Percentiles rank a stretch among this genome's conserved stretches.
phyloP scores from a whole-genome alignment of 495 filamentous ascomycete genomes.

The Arthonia radiata region DNA sequence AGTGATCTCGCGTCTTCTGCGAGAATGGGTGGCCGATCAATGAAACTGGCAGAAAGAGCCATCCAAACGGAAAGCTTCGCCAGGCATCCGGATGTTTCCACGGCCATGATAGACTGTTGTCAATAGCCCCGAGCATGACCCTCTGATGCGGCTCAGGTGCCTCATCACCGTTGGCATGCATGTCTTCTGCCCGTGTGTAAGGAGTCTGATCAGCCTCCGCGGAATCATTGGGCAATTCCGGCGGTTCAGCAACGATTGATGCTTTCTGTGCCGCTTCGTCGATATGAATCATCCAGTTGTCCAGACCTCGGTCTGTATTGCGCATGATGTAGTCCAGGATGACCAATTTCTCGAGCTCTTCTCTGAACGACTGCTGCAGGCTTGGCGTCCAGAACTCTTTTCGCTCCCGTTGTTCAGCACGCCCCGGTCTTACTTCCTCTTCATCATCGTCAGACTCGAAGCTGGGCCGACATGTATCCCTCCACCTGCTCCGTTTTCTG shows the following conservation, averaged over 20 bases:
- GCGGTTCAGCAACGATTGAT: constrained; percentile 62
- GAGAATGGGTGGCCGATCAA: constrained; percentile 93
- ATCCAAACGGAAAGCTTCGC: constrained; percentile 90
- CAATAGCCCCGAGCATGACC: constrained; percentile 72
- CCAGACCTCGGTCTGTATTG: constrained; percentile 86
- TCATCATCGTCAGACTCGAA: constrained; percentile 44
- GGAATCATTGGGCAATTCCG: constrained; percentile 30
- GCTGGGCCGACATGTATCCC: constrained; percentile 59
- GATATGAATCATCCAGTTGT: constrained; percentile 99
- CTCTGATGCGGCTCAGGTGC: constrained; percentile 40
- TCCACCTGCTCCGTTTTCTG: constrained; percentile 62
- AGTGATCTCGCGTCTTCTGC: constrained; percentile 74
- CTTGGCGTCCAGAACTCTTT: constrained; percentile 68
- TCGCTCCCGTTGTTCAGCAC: constrained; percentile 17
- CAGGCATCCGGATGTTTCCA: constrained; percentile 97
- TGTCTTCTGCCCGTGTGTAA: constrained; percentile 30
- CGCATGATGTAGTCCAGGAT: constrained; percentile 99
- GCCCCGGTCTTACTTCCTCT: constrained; percentile 31
- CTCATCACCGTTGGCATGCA: constrained; percentile 16
- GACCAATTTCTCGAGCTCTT: constrained; percentile 90
- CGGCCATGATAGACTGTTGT: constrained; percentile 94
- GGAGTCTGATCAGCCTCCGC: constrained; percentile 25
- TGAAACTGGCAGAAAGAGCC: constrained; percentile 91
- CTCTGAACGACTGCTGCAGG: constrained; percentile 75
- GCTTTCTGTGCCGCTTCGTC: constrained; percentile 63